Evolutionary conservation across 768 basidiomycete genomes (phyloP).

Genomic region (Lenzites betulinus): DNA sequence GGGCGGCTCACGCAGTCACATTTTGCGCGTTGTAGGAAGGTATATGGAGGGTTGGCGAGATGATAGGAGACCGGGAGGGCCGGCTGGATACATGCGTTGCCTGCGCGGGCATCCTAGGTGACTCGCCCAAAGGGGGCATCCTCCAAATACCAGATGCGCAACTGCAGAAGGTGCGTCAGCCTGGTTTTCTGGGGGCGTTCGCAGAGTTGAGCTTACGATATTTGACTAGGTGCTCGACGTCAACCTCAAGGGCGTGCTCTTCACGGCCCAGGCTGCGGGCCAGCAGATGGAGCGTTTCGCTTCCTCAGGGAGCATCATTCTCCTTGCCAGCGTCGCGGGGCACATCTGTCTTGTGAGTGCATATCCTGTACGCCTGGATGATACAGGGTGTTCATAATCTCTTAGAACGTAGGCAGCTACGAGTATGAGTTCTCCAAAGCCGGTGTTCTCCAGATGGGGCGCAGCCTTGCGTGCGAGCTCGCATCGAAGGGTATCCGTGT

Average conservation of each 20-base stretch:
- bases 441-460: slow-evolving; percentile 71
- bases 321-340: slow-evolving; percentile 45
- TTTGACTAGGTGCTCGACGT: slow-evolving; percentile 66
- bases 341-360: background rate
- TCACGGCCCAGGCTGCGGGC: slow-evolving; percentile 38
- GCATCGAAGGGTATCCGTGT: slow-evolving; percentile 64
- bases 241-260: slow-evolving; percentile 49
- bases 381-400: too few species aligned
- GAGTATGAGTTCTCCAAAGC: slow-evolving; percentile 70
- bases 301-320: slow-evolving; percentile 39
- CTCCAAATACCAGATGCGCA: slow-evolving; percentile 60
- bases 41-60: slow-evolving; percentile 38
- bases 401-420: too few species aligned
- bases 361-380: background rate
- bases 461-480: slow-evolving; percentile 79
- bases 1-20: background rate
- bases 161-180: slow-evolving; percentile 56
- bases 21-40: background rate
- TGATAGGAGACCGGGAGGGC: slow-evolving; percentile 65
- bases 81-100: slow-evolving; percentile 72
- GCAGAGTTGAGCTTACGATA: too few species aligned
- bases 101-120: slow-evolving; percentile 65
- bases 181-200: too few species aligned
- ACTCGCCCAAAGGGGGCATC: slow-evolving; percentile 44
- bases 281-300: slow-evolving; percentile 37